Percentiles rank a stretch among this genome's conserved stretches.
Conservation (phyloP, 2,329 filamentous ascomycete species). For the Stachybotrys chlorohalonatus region DNA sequence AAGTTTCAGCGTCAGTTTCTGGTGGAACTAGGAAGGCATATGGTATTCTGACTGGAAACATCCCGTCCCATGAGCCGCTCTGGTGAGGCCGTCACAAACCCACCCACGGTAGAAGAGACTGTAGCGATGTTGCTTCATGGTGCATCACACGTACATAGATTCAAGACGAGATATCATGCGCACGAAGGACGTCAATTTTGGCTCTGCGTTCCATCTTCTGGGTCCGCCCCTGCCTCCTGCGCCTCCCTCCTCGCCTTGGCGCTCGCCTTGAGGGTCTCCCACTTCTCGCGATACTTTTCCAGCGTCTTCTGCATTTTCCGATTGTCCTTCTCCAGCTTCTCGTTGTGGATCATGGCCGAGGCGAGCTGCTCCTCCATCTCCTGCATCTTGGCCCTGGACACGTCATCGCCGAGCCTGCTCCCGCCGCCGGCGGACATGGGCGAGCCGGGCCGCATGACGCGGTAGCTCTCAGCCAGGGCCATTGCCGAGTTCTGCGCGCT, state of each 20-base stretch:
- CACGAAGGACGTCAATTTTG: neutral
- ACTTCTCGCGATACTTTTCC: slow-evolving; percentile 50
- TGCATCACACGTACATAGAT: neutral
- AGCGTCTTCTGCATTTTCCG: slow-evolving; percentile 46
- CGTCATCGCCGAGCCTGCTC: slow-evolving; percentile 19
- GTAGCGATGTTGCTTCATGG: neutral
- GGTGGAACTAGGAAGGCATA: slow-evolving; percentile 58
- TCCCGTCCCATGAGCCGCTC: neutral
- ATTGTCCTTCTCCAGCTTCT: slow-evolving; percentile 56
- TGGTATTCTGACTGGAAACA: neutral
- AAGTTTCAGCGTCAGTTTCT: slow-evolving; percentile 94
- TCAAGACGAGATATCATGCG: neutral
- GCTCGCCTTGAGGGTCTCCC: slow-evolving; percentile 52
- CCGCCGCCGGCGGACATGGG: slow-evolving; percentile 27
- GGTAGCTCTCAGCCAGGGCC: slow-evolving; percentile 75
- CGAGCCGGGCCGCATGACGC: slow-evolving; percentile 50
- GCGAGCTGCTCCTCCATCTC: slow-evolving; percentile 62
- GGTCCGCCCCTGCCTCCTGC: slow-evolving; percentile 23
- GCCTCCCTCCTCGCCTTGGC: slow-evolving; percentile 45
- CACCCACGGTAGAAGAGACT: too few relatives aligned
- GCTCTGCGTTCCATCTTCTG: slow-evolving; percentile 17
- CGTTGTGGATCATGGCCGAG: slow-evolving; percentile 48
- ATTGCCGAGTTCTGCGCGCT: slow-evolving; percentile 81
- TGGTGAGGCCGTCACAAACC: too few relatives aligned
- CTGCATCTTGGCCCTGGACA: slow-evolving; percentile 39